Evolutionary conservation across 2,329 filamentous ascomycete genomes (phyloP).

Genomic region (Talaromyces piceae): DNA sequence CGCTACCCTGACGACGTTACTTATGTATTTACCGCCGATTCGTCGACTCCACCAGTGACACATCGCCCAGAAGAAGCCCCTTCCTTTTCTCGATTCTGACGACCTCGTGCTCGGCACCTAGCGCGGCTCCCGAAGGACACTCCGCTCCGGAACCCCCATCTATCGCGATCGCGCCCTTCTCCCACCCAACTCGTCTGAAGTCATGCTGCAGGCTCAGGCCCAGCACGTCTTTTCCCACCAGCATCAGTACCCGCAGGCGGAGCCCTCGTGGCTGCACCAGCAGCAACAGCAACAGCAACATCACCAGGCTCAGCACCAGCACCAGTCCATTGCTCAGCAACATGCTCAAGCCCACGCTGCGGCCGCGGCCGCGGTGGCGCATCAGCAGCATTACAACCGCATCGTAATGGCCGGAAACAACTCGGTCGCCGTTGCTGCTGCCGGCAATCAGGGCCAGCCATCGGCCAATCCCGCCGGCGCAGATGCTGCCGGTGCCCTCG

Average conservation of each 20-base stretch:
- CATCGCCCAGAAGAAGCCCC: neutral
- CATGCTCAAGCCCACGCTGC: conserved; percentile 50
- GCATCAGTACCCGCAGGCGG: conserved; percentile 45
- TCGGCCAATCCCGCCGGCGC: conserved; percentile 30
- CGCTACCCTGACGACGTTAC: neutral
- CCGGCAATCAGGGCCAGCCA: conserved; percentile 25
- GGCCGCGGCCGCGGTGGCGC: conserved; percentile 32
- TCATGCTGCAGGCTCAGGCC: conserved; percentile 44
- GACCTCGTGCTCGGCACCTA: neutral
- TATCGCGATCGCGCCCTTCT: neutral
- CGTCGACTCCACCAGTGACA: neutral
- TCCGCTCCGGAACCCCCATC: neutral
- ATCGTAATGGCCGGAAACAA: conserved; percentile 60
- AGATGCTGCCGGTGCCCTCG: conserved; percentile 41
- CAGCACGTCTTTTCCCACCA: conserved; percentile 57
- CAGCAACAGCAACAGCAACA: conserved; percentile 26
- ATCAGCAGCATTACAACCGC: conserved; percentile 60
- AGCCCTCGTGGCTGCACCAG: conserved; percentile 39
- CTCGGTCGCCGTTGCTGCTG: conserved; percentile 9
- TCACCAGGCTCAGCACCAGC: conserved; percentile 32
- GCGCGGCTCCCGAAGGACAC: neutral
- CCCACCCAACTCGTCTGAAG: conserved; percentile 13
- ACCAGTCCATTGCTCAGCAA: conserved; percentile 40
- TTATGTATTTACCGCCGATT: neutral
- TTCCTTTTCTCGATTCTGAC: conserved; percentile 1